These are phyloP conservation scores for Microbotryum lychnidis-dioicae DNA, from an alignment of 1,284 basidiomycete genomes.

Conservation along the genomic window DNA sequence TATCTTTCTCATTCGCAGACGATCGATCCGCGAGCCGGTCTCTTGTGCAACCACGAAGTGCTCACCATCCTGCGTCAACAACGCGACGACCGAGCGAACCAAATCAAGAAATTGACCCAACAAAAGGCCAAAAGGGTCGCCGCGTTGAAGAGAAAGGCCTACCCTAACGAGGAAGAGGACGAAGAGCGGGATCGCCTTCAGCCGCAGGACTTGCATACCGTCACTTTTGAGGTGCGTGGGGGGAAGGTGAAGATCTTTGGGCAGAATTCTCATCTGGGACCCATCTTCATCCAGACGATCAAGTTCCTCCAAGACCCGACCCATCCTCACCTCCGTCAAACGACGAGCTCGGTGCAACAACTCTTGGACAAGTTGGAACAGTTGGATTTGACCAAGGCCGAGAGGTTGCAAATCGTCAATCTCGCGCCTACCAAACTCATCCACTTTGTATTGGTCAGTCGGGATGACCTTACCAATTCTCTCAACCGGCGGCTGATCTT, in stretches of 20 bases:
- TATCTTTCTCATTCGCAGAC: constrained; percentile 48
- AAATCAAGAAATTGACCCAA: constrained; percentile 57
- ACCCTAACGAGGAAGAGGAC: constrained; percentile 51
- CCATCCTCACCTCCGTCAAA: constrained; percentile 62
- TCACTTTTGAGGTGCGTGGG: constrained; percentile 70
- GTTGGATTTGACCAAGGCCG: constrained; percentile 73
- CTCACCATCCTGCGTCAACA: constrained; percentile 61
- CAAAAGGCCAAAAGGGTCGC: constrained; percentile 48
- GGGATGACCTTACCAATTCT: neutral
- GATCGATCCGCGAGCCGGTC: constrained; percentile 63
- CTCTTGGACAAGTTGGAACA: constrained; percentile 60
- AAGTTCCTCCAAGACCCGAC: constrained; percentile 67
- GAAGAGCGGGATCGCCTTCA: constrained; percentile 25
- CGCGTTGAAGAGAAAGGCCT: constrained; percentile 40
- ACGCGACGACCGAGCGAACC: constrained; percentile 49
- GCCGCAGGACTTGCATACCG: constrained; percentile 66
- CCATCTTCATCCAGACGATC: constrained; percentile 53
- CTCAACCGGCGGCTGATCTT: neutral
- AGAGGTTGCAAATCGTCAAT: constrained; percentile 85
- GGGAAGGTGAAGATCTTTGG: no score
- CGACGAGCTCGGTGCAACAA: constrained; percentile 54
- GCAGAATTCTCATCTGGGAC: no score
- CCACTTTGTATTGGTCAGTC: constrained; percentile 77
- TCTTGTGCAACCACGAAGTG: constrained; percentile 81
- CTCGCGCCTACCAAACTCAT: constrained; percentile 71